Evolutionary conservation across 1,139 yeast species (phyloP), one percentile per base, ranked within the genome.

Genomic region (Pichia inconspicua): DNA sequence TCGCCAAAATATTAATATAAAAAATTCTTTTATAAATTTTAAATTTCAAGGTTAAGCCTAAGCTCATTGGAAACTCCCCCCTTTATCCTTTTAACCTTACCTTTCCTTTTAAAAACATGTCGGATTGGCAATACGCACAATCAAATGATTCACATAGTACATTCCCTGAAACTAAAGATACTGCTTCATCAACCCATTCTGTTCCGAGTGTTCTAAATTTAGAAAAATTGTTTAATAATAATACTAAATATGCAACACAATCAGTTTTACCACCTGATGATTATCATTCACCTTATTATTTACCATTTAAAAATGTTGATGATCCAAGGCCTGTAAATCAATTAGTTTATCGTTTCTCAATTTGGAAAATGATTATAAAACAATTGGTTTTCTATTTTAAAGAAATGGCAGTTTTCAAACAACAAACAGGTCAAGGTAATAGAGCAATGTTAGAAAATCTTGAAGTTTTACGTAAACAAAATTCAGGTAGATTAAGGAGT

Each of bases 291-390:
- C 68, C 68, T 1, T 65, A 60, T 47, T 62, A 61, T 49, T 49
- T 59, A 14, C 66, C 67, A 5, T 55, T 65, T 31, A 54, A 53
- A 6, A 54, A 54, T 25, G 50, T 48, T 19, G 60, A 59, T 32
- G 64, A 62, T 38, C 66, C 68, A 17, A 59, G 59, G 38, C 82
- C 82, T 3, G 70, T 76, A 22, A 80, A 76, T 55, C 71, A 71
- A 47, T 66, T 78, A 58, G 65, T 77, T 47, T 75, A 71, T 48
- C 71, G 84, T 58, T 84, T 84, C 64, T 79, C 80, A 52, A 74
- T 77, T 49, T 84, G 90, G 88, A 80, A 83, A 59, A 78, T 77
- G 63, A 75, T 84, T 52, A 71, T 84, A 53, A 80, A 80, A 57
- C 79, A 84, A 17, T 62, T 84, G 51, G 70, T 79, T 34, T 70